Evolutionary conservation across 495 filamentous ascomycete species (phyloP), one percentile per base, ranked within the genome.

Genomic region (Physcia stellaris): DNA sequence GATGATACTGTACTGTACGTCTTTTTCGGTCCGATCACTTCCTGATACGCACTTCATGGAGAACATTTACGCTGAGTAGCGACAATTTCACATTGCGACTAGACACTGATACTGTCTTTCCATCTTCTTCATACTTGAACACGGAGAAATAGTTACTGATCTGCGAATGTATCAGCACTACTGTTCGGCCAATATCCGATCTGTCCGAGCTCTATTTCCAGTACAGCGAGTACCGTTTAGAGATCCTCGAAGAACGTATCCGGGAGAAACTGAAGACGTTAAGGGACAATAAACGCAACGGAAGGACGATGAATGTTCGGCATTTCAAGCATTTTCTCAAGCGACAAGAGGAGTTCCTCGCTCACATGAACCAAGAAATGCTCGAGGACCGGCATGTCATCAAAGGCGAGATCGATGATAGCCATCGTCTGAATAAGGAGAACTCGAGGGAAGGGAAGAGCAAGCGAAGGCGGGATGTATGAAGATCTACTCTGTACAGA

Each of bases 1-100:
- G 79, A 84, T 44, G 78, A 81, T 43, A 75, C 75, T 4, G 71
- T 77, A 19, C 64, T 84, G n/a, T n/a, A n/a, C n/a, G n/a, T n/a
- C n/a, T n/a, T n/a, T n/a, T n/a, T n/a, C n/a, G n/a, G n/a, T n/a
- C n/a, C n/a, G n/a, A n/a, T n/a, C n/a, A n/a, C n/a, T n/a, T n/a
- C n/a, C n/a, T n/a, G n/a, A n/a, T n/a, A n/a, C n/a, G n/a, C n/a
- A n/a, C n/a, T n/a, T n/a, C n/a, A n/a, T n/a, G n/a, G n/a, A n/a
- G n/a, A n/a, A n/a, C n/a, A n/a, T n/a, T n/a, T n/a, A n/a, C n/a
- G n/a, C n/a, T n/a, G n/a, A n/a, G n/a, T n/a, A n/a, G n/a, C n/a
- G n/a, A n/a, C n/a, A n/a, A n/a, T n/a, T n/a, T n/a, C n/a, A n/a
- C n/a, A n/a, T n/a, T n/a, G n/a, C n/a, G n/a, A n/a, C n/a, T n/a